phyloP scores from a whole-genome alignment of 2,329 filamentous ascomycete genomes.

The Fusarium pilosicola region DNA sequence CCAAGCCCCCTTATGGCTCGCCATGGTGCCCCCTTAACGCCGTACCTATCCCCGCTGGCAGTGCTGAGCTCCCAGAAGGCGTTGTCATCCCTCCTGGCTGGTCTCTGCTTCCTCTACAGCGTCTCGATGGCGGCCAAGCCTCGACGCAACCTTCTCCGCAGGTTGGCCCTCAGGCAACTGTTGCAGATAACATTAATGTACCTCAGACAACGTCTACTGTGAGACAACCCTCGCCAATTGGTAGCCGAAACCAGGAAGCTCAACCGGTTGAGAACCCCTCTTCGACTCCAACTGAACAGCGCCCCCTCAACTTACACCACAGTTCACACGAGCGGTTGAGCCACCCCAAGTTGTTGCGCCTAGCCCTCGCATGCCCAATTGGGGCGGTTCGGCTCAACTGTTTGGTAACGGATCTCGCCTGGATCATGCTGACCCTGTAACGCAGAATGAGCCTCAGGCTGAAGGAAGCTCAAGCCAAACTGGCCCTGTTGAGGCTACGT shows the following conservation, averaged over 20 bases:
- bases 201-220: conserved; percentile 15
- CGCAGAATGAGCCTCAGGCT: conserved; percentile 20
- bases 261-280: conserved; percentile 5
- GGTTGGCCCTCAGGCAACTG: conserved; percentile 30
- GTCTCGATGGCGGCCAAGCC: conserved; percentile 53
- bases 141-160: conserved; percentile 41
- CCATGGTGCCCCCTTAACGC: conserved; percentile 59
- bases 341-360: conserved; percentile 56
- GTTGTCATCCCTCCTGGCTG: conserved; percentile 73
- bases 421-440: conserved; percentile 33
- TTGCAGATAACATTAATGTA: conserved; percentile 23
- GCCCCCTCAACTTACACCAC: conserved; percentile 20
- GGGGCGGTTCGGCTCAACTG: conserved; percentile 62
- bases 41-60: conserved; percentile 67
- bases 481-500: conserved; percentile 4
- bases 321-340: conserved; percentile 34
- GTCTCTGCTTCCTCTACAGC: conserved; percentile 70
- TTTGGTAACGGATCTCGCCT: conserved; percentile 51
- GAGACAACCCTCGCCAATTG: conserved; percentile 28
- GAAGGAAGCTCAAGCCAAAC: conserved; percentile 15
- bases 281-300: conserved; percentile 16
- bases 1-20: conserved; percentile 57
- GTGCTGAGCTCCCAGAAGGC: conserved; percentile 69
- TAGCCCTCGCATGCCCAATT: conserved; percentile 60
- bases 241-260: conserved; percentile 26